Evolutionary conservation across 148 eudicot genomes (phyloP), one percentile per base, ranked within the genome.

Genomic region (Pouteria glomerata): DNA sequence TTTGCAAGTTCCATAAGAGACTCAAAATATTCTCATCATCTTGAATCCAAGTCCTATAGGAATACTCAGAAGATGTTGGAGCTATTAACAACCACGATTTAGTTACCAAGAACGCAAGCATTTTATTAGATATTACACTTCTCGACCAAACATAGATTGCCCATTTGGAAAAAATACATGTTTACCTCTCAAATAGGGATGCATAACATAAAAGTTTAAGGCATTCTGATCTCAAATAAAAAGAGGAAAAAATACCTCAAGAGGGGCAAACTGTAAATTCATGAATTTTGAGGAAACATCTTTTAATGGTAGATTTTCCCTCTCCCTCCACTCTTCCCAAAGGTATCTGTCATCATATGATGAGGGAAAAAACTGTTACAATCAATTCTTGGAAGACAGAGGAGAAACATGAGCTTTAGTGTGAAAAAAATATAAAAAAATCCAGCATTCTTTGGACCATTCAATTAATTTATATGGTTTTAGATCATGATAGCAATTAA

Each of bases 261-360:
- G 91, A 53, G 82, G 70, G 59, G 86, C 70, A 82, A 86, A 93
- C 8, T 75, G 85, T n/a, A 93, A 47, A 71, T 84, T 79, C 69
- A 74, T 64, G 74, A 90, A 86, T 66, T 80, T 86, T 31, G 71
- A 72, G 26, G 79, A 58, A 55, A 77, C 52, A 77, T 90, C 85
- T 72, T 87, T 90, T 52, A 74, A 67, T 21, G 77, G 48, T 16
- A 69, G 84, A 77, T 75, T 80, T 37, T 82, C 79, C 79, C 90
- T 86, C 73, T 80, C 94, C 74, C 83, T 93, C 98, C 98, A 93
- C 82, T 93, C 98, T 78, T 90, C 96, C 83, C 69, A 84, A 57
- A 93, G 79, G 70, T 88, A 93, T 76, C 98, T 93, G 90, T 30
- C 66, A 72, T 72, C 64, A 61, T 30, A 70, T 16, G 65, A 56